Evolutionary conservation across 2,329 filamentous ascomycete genomes (phyloP), one percentile per base, ranked within the genome.

Genomic region (Podosphaera aphanis): DNA sequence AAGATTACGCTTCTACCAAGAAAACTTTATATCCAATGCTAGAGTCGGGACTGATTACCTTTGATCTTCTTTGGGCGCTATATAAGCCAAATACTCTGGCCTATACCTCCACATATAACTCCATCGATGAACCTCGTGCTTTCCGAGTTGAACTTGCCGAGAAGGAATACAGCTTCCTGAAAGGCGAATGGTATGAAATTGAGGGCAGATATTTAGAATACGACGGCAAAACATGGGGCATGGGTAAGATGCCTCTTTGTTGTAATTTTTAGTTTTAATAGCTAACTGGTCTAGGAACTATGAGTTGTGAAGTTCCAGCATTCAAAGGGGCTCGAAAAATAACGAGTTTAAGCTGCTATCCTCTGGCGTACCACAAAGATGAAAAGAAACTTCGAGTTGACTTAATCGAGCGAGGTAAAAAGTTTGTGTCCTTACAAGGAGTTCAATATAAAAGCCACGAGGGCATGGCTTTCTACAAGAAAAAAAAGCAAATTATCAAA

Each of bases 241-340:
- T 79, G 55, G 82, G 81, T 55, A 53, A 47, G n/a, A n/a, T n/a
- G n/a, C n/a, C n/a, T n/a, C n/a, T n/a, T n/a, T 50, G 49, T 31
- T 19, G 11, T 29, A n/a, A 27, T 19, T 8, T 11, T 19, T 19
- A 27, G 3, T 15, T 41, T 23, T n/a, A 19, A 31, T 13, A 21
- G 15, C 49, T 51, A 47, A 54, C 40, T 25, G 13, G 18, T 21
- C 6, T 47, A 57, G 55, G 56, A 15, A 74, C 67, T 43, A 73
- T 83, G 56, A 66, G 73, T 10, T 71, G 76, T 33, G 75, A 85
- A 44, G 74, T 93, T 11, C 62, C 70, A 5, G 67, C 73, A 2
- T 94, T 93, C 66, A 80, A 82, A 48, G 85, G 85, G 0, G 74
- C 80, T 13, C 73, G 78, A 50, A 86, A 83, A 62, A 93, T 94